Conservation (phyloP, 176 grass and related monocot genomes). For the Alloteropsis semialata region DNA sequence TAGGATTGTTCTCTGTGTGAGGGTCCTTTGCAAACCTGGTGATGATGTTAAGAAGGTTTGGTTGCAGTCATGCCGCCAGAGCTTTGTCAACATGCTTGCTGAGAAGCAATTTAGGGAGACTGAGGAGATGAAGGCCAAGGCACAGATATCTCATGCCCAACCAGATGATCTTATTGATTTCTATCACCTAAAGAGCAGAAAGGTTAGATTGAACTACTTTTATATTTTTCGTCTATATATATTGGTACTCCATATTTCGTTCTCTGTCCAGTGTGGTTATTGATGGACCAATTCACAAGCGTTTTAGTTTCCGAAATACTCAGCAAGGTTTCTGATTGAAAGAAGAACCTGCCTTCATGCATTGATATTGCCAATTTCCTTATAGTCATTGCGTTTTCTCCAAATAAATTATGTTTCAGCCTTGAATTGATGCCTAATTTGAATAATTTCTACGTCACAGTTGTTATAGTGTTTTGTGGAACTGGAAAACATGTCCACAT, state of each 20-base stretch:
- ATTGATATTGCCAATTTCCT: neutral
- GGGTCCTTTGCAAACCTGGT: conserved; percentile 61
- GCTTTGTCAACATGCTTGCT: conserved; percentile 70
- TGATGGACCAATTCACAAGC: neutral
- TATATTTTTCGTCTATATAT: neutral
- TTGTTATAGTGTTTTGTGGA: no score
- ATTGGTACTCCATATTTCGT: neutral
- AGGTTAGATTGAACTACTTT: conserved; percentile 22
- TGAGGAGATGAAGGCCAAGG: conserved; percentile 66
- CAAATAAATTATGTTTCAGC: neutral
- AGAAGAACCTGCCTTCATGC: neutral
- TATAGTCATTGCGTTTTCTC: neutral
- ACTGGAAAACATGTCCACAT: no score
- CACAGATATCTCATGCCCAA: conserved; percentile 66
- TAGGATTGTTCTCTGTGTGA: conserved; percentile 62
- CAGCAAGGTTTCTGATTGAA: neutral
- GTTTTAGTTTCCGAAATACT: neutral
- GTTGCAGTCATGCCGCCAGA: conserved; percentile 60
- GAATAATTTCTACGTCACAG: no score
- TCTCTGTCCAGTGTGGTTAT: neutral
- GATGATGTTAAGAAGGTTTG: conserved; percentile 65
- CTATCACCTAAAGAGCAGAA: conserved; percentile 78
- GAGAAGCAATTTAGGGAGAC: conserved; percentile 82
- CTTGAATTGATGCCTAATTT: no score
- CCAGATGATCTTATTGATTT: conserved; percentile 88